Percentiles rank a stretch among this genome's conserved stretches.
These are phyloP conservation scores for Penicillium sp. DNA, from an alignment of 2,329 filamentous ascomycete species.

Conservation along the genomic window DNA sequence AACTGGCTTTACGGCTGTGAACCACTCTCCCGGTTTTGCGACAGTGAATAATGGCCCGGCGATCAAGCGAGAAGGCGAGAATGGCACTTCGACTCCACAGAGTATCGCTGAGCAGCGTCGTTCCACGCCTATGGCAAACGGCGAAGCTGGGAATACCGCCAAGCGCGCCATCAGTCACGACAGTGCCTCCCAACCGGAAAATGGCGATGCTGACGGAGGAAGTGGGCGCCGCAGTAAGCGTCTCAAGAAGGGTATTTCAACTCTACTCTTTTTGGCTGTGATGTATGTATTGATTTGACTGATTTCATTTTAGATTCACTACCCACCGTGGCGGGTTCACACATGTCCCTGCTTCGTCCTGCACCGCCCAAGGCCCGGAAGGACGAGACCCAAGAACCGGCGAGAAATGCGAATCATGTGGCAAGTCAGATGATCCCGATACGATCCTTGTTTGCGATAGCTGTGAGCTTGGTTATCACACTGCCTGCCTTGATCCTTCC, in stretches of 20 bases:
- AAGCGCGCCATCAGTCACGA: constrained; percentile 72
- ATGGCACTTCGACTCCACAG: constrained; percentile 56
- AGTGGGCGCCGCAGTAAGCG: constrained; percentile 82
- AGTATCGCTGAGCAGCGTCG: constrained; percentile 61
- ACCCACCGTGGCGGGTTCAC: constrained; percentile 84
- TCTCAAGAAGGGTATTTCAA: constrained; percentile 68
- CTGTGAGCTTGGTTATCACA: constrained; percentile 85
- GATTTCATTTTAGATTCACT: constrained; percentile 41
- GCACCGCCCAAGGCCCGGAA: constrained; percentile 57
- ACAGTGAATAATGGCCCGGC: constrained; percentile 38
- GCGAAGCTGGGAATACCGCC: constrained; percentile 52
- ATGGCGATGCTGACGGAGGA: constrained; percentile 55
- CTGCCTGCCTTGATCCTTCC: constrained; percentile 80
- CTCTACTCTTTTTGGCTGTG: constrained; percentile 1
- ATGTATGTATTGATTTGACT: not conserved
- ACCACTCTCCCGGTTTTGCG: constrained; percentile 45
- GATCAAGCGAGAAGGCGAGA: constrained; percentile 51
- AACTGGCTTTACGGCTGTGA: constrained; percentile 57
- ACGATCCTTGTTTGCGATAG: constrained; percentile 79
- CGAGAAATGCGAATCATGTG: constrained; percentile 81
- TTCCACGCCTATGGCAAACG: constrained; percentile 51
- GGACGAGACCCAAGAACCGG: constrained; percentile 54
- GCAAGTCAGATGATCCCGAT: constrained; percentile 66
- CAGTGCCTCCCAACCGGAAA: constrained; percentile 41
- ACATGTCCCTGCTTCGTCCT: constrained; percentile 91